phyloP scores from a whole-genome alignment of 2,329 filamentous ascomycete genomes.

The Hawksworthiomyces lignivorus region DNA sequence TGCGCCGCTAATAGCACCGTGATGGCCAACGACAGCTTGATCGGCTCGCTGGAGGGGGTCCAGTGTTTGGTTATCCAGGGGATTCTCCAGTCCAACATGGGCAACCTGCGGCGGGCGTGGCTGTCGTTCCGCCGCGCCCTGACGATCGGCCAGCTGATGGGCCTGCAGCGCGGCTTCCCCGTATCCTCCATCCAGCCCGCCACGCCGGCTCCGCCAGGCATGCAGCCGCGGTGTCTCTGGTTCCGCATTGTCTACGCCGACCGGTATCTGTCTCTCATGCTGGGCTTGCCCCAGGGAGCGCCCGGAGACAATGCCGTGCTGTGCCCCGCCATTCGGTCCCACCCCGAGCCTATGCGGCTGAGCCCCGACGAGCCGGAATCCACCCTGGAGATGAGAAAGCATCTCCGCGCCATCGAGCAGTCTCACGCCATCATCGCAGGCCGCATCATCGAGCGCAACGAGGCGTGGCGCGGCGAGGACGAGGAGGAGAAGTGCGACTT shows the following conservation, averaged over 20 bases:
- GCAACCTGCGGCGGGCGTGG: slow-evolving; percentile 39
- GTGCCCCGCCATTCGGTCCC: too few species aligned
- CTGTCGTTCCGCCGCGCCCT: slow-evolving; percentile 36
- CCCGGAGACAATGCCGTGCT: slow-evolving; percentile 6
- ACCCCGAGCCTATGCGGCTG: too few species aligned
- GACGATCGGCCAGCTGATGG: slow-evolving; percentile 17
- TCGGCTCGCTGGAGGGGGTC: slow-evolving; percentile 39
- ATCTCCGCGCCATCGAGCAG: slow-evolving; percentile 26
- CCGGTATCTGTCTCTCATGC: slow-evolving; percentile 39
- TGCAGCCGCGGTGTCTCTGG: slow-evolving; percentile 35
- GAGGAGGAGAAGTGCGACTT: not conserved
- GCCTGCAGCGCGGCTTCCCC: slow-evolving; percentile 7
- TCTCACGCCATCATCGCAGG: slow-evolving; percentile 26
- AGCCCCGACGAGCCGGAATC: too few species aligned
- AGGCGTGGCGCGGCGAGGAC: slow-evolving; percentile 8
- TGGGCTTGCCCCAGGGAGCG: slow-evolving; percentile 36
- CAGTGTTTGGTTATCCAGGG: slow-evolving; percentile 41
- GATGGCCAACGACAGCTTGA: slow-evolving; percentile 37
- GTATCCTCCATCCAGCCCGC: slow-evolving; percentile 18
- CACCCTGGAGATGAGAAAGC: slow-evolving; percentile 14
- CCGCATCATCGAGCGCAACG: slow-evolving; percentile 31
- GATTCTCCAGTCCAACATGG: slow-evolving; percentile 37
- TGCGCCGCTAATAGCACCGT: slow-evolving; percentile 23
- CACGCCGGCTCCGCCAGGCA: slow-evolving; percentile 18
- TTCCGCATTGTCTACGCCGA: slow-evolving; percentile 37